phyloP scores from a whole-genome alignment of 2,329 filamentous ascomycete species.

The Botrytis galanthina region DNA sequence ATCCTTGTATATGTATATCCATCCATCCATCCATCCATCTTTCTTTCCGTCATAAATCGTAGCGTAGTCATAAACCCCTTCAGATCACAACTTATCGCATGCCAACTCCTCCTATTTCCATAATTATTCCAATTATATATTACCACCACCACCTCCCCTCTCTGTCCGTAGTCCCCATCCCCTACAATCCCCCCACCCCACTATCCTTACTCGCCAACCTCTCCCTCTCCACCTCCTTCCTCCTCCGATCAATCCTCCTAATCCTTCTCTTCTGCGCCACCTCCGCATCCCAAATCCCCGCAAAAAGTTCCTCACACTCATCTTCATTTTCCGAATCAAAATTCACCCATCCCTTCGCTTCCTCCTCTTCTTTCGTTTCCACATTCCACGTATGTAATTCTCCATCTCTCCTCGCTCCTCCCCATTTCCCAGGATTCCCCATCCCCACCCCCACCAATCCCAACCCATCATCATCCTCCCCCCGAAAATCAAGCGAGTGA shows the following conservation, averaged over 20 bases:
- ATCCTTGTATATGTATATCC: not conserved
- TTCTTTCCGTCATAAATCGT: slow-evolving; percentile 5
- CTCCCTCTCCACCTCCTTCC: slow-evolving; percentile 21
- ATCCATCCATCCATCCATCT: not conserved
- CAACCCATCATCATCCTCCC: slow-evolving; percentile 52
- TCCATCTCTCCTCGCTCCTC: slow-evolving; percentile 40
- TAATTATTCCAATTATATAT: not conserved
- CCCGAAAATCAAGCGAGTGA: slow-evolving; percentile 10
- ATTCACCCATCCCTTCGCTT: slow-evolving; percentile 53
- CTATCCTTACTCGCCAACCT: slow-evolving; percentile 14
- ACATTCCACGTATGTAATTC: not conserved
- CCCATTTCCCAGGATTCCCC: slow-evolving; percentile 60
- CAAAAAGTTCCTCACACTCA: slow-evolving; percentile 65
- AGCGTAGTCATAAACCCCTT: not conserved
- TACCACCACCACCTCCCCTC: not conserved
- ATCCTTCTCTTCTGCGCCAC: slow-evolving; percentile 35
- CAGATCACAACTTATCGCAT: not conserved
- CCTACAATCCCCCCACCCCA: not conserved
- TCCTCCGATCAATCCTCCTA: slow-evolving; percentile 25
- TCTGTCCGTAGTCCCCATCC: not conserved
- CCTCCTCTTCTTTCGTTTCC: slow-evolving; percentile 34
- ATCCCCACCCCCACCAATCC: slow-evolving; percentile 58
- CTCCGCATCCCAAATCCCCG: slow-evolving; percentile 58
- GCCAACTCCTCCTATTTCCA: not conserved
- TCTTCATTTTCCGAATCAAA: slow-evolving; percentile 56